Evolutionary conservation across 352 stramenopile species (phyloP), one percentile per base, ranked within the genome.

Genomic region (Pythium phragmiticola): DNA sequence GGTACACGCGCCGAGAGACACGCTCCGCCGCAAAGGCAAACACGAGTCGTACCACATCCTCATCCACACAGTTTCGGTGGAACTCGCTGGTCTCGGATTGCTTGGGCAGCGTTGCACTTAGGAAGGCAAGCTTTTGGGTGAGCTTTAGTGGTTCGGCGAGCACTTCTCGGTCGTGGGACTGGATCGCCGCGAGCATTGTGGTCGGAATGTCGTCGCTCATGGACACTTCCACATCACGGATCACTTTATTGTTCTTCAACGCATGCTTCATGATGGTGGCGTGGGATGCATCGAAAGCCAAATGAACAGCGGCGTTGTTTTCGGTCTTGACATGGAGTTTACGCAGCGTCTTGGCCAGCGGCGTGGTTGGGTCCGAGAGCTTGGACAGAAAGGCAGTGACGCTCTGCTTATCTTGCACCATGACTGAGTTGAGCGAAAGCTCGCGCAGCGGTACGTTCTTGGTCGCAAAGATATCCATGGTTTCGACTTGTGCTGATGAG

Each of bases 271-370:
- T 17, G 11, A 61, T 7, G 0, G 26, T 3, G 7, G 52, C 45
- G 7, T 57, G 43, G 16, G n/a, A 9, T 14, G 13, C 45, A 17
- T 50, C 45, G 17, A 67, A 17, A 17, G 17, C 36, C 0, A 56
- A 41, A 3, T 21, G 19, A 21, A 37, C 42, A 2, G 12, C 28
- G 13, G 34, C 43, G 26, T 67, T 59, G 60, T 61, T 62, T 1
- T 47, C 60, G 9, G 49, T 53, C 26, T 57, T 67, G 37, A 67
- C 52, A 16, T 61, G 51, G 6, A 67, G 37, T 34, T 57, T 67
- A 0, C 19, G 51, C 13, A 67, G 14, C 16, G 28, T 52, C 28
- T 52, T 67, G n/a, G 53, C 51, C 34, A 61, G 14, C 14, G 11
- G 3, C 0, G 43, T 57, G 11, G 17, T 57, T 1, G 52, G 3